phyloP scores from a whole-genome alignment of 257 asterid species.

The Solanum lycopersicoides region DNA sequence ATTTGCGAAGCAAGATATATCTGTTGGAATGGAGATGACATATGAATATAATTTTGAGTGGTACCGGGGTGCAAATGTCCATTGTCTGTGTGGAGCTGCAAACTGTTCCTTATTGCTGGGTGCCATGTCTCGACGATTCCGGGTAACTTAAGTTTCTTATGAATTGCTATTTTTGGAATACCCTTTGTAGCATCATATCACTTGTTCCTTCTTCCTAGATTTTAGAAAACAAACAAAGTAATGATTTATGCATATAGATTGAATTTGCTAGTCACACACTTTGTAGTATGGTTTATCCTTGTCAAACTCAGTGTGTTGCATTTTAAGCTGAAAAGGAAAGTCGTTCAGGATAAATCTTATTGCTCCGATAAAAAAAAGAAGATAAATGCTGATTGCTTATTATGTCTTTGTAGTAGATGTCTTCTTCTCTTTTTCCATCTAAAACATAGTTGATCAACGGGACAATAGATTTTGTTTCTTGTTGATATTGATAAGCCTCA shows the following conservation, averaged over 20 bases:
- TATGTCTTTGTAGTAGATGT: neutral
- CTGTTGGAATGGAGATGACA: conserved; percentile 58
- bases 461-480: too few relatives aligned
- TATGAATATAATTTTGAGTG: conserved; percentile 84
- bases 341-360: too few relatives aligned
- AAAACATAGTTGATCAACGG: too few relatives aligned
- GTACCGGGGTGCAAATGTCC: conserved; percentile 88
- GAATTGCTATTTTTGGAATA: too few relatives aligned
- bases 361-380: too few relatives aligned
- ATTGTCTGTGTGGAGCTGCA: conserved; percentile 84
- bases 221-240: neutral
- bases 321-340: neutral
- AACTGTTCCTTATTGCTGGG: conserved; percentile 86
- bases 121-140: conserved; percentile 89
- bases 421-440: too few relatives aligned
- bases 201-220: too few relatives aligned
- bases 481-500: neutral
- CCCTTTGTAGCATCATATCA: too few relatives aligned
- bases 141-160: conserved; percentile 28
- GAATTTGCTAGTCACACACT: neutral
- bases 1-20: conserved; percentile 62
- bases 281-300: neutral
- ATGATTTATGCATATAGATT: neutral
- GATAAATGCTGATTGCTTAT: neutral
- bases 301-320: neutral